Conservation (phyloP, 2,329 filamentous ascomycete species). For the Rutstroemia sp. region DNA sequence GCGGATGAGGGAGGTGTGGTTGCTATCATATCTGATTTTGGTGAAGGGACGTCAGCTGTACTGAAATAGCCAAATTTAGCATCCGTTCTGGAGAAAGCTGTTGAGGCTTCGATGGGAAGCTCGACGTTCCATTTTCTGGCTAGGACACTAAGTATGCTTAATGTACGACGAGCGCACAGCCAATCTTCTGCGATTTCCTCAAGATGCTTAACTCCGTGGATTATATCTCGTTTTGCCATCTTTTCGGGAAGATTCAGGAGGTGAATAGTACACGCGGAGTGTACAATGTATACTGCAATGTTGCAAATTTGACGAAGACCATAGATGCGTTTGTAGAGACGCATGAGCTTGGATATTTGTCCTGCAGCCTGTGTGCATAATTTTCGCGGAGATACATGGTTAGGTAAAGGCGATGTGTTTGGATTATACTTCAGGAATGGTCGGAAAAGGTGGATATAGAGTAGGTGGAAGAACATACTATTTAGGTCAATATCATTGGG, state of each 20-base stretch:
- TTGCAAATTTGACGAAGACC: constrained; percentile 92
- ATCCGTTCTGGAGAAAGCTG: constrained; percentile 71
- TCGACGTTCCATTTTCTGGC: constrained; percentile 86
- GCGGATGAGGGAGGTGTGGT: constrained; percentile 17
- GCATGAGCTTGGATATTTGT: constrained; percentile 87
- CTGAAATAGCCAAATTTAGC: constrained; percentile 69
- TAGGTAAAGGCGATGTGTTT: constrained; percentile 70
- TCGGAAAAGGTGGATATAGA: constrained; percentile 92
- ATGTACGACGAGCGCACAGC: constrained; percentile 78
- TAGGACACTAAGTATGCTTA: constrained; percentile 78
- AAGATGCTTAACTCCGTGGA: constrained; percentile 82
- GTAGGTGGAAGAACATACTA: constrained; percentile 95
- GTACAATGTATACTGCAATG: constrained; percentile 90
- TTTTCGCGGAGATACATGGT: constrained; percentile 82
- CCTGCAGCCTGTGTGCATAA: constrained; percentile 86
- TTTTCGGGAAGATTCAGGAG: constrained; percentile 89
- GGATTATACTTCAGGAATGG: constrained; percentile 90
- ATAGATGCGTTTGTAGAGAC: constrained; percentile 87
- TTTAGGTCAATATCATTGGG: constrained; percentile 20
- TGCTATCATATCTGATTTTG: constrained; percentile 27
- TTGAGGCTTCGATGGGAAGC: constrained; percentile 73
- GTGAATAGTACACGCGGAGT: constrained; percentile 92
- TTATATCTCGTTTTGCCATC: constrained; percentile 80
- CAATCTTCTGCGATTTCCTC: constrained; percentile 96
- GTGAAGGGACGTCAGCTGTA: constrained; percentile 29